Conservation (phyloP, 139 green algal genomes). For the Edaphochlamys debaryana region DNA sequence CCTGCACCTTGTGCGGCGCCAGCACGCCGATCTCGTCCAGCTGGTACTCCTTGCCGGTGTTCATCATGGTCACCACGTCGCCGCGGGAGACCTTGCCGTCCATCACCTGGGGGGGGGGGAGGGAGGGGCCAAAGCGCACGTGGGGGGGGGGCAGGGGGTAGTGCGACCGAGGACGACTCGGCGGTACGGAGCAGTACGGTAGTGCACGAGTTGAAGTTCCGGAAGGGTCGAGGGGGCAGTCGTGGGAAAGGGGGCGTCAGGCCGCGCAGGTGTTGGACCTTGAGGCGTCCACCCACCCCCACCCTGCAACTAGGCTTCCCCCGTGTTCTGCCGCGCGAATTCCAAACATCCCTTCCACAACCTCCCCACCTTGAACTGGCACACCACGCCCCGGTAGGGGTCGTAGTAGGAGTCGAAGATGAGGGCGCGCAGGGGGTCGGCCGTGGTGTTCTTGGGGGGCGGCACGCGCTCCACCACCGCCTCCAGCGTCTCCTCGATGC, state of each 20-base stretch:
- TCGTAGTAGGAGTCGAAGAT: conserved; percentile 99
- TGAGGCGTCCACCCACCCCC: too few species aligned
- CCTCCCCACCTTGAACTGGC: conserved; percentile 56
- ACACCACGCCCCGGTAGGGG: conserved; percentile 78
- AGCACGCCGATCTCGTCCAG: conserved; percentile 94
- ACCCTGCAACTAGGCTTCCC: too few species aligned
- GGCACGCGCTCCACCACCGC: conserved; percentile 89
- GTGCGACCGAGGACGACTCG: too few species aligned
- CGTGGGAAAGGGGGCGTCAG: too few species aligned
- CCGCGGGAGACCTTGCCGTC: conserved; percentile 82
- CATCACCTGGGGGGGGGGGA: too few species aligned
- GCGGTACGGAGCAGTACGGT: too few species aligned
- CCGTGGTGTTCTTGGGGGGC: conserved; percentile 72
- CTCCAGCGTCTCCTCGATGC: conserved; percentile 94
- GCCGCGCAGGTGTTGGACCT: too few species aligned
- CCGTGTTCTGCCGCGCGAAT: too few species aligned
- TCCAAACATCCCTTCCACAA: too few species aligned
- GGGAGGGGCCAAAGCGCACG: too few species aligned
- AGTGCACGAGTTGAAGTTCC: too few species aligned
- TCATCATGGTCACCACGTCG: conserved; percentile 92
- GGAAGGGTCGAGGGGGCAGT: too few species aligned
- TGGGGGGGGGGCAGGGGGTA: background rate
- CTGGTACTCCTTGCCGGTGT: conserved; percentile 91
- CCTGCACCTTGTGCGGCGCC: conserved; percentile 79
- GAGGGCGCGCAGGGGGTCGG: conserved; percentile 82